A percentile compares a stretch with the other conserved stretches of the same genome.
Evolutionary conservation across 495 filamentous ascomycete species (phyloP).

Genomic region (Cercophora newfieldiana): DNA sequence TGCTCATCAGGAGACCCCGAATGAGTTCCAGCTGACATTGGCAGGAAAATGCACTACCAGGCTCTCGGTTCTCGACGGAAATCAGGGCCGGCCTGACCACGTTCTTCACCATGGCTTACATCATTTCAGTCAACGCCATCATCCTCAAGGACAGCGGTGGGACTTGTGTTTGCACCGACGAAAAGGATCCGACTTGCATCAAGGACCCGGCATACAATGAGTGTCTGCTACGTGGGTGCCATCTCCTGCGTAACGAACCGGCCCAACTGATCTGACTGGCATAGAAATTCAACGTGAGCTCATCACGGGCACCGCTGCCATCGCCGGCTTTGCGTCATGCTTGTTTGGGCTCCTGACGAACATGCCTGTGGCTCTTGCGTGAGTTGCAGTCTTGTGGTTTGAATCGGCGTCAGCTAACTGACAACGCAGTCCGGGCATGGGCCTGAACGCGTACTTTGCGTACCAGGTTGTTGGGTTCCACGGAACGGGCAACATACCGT

Average conservation of each 20-base stretch:
- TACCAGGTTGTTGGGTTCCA: conserved; percentile 75
- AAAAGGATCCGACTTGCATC: not conserved
- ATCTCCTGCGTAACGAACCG: not conserved
- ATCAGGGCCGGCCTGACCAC: conserved; percentile 73
- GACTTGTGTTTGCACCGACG: conserved; percentile 5
- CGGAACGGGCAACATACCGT: conserved; percentile 64
- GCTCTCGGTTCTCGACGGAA: conserved; percentile 62
- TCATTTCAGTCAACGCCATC: conserved; percentile 56
- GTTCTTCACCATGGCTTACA: conserved; percentile 81
- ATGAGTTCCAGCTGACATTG: not conserved
- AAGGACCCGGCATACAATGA: conserved; percentile 7
- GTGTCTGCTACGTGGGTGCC: conserved; percentile 1
- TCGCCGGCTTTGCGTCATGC: conserved; percentile 53
- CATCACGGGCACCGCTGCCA: conserved; percentile 72
- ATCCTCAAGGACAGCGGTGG: conserved; percentile 8
- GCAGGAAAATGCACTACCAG: conserved; percentile 2
- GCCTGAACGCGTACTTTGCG: conserved; percentile 75
- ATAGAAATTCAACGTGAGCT: conserved; percentile 66
- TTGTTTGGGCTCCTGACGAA: conserved; percentile 51
- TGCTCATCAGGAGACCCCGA: not conserved
- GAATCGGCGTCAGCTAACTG: conserved; percentile 12
- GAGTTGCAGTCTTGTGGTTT: conserved; percentile 35
- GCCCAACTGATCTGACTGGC: not conserved
- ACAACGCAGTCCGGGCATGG: conserved; percentile 65
- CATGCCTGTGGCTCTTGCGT: conserved; percentile 53